Conservation (phyloP, 305 asterid genomes). For the Andrographis paniculata region DNA sequence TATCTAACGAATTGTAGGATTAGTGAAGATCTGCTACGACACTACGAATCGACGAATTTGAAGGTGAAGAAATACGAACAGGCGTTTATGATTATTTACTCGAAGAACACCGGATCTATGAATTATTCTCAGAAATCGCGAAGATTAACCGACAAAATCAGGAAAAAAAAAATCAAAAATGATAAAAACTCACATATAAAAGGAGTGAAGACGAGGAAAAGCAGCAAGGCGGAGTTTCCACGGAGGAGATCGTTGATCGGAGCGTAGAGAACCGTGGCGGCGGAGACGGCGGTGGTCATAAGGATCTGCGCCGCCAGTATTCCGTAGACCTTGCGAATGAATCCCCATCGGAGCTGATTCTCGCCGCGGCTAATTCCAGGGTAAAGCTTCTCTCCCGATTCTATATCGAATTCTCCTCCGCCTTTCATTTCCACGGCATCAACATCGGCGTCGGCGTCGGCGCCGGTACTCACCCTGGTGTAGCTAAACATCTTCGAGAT, state of each 20-base stretch:
- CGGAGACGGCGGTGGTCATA: conserved; percentile 66
- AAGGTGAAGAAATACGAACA: not conserved
- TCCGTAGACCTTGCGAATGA: conserved; percentile 89
- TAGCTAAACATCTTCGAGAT: conserved; percentile 32
- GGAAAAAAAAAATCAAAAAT: not conserved
- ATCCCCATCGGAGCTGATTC: conserved; percentile 93
- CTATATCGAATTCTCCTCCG: conserved; percentile 44
- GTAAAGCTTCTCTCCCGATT: conserved; percentile 64
- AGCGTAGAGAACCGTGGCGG: conserved; percentile 54
- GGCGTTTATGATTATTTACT: not conserved
- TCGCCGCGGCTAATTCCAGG: conserved; percentile 88
- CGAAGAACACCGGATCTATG: not conserved
- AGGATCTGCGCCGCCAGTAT: conserved; percentile 85
- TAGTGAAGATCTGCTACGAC: conserved; percentile 1
- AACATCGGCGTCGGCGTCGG: conserved; percentile 20
- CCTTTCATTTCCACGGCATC: conserved; percentile 24
- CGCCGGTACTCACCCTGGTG: conserved; percentile 31
- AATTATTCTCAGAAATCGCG: not conserved
- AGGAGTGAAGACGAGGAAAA: conserved; percentile 69
- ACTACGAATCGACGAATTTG: not conserved
- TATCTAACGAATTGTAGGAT: too few species aligned
- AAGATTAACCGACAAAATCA: not conserved
- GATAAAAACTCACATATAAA: conserved; percentile 48
- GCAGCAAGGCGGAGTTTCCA: conserved; percentile 53
- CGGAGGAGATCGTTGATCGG: conserved; percentile 76